phyloP scores from a whole-genome alignment of 768 basidiomycete species.

The Antrodiella citrinella region DNA sequence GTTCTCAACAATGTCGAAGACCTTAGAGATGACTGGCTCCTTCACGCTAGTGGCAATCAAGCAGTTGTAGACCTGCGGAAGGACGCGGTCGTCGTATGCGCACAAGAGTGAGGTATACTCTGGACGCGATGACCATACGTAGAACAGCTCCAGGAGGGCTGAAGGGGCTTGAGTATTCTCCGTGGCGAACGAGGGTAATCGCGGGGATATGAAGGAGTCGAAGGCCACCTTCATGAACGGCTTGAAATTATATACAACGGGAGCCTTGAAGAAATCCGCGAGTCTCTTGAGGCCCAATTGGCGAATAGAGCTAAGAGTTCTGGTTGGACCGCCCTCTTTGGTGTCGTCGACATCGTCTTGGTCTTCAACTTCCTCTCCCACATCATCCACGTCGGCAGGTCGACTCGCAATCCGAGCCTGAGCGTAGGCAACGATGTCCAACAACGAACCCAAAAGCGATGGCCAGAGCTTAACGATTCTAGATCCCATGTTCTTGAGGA shows the following conservation, averaged over 20 bases:
- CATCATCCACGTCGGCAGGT: slow-evolving; percentile 22
- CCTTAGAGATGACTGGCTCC: slow-evolving; percentile 65
- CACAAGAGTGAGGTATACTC: slow-evolving; percentile 59
- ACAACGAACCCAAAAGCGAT: slow-evolving; percentile 56
- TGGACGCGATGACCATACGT: slow-evolving; percentile 58
- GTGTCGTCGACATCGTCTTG: slow-evolving; percentile 29
- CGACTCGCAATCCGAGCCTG: slow-evolving; percentile 39
- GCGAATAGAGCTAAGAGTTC: slow-evolving; percentile 53
- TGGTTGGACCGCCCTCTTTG: slow-evolving; percentile 27
- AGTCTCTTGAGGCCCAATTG: slow-evolving; percentile 82
- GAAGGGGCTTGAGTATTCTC: slow-evolving; percentile 94
- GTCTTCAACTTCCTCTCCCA: slow-evolving; percentile 26
- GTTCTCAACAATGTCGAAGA: slow-evolving; percentile 81
- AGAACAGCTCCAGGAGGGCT: slow-evolving; percentile 78
- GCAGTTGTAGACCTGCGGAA: slow-evolving; percentile 79
- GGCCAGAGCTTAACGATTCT: slow-evolving; percentile 68
- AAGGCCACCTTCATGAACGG: slow-evolving; percentile 66
- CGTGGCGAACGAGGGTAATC: slow-evolving; percentile 59
- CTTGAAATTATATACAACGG: slow-evolving; percentile 65
- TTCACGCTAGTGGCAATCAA: slow-evolving; percentile 81
- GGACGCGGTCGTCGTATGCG: slow-evolving; percentile 53
- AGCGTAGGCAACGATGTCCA: slow-evolving; percentile 58
- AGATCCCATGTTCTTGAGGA: slow-evolving; percentile 75
- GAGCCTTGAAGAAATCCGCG: slow-evolving; percentile 78
- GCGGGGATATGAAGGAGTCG: slow-evolving; percentile 69